Conservation (phyloP, 2,329 filamentous ascomycete genomes). For the Penicillium sp. region DNA sequence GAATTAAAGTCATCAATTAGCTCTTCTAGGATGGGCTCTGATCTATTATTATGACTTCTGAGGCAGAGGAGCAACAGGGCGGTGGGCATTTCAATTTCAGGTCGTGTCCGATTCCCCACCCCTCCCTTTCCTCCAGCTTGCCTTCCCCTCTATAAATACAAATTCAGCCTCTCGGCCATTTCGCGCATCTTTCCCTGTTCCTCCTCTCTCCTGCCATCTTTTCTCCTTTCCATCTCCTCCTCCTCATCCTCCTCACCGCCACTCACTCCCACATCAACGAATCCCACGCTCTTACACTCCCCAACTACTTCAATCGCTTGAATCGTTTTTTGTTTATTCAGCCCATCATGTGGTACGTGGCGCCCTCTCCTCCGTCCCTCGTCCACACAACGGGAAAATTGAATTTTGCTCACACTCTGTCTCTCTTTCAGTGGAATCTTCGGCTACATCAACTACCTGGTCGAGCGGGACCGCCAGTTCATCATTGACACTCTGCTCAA, state of each 20-base stretch:
- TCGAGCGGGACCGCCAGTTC: slow-evolving; percentile 97
- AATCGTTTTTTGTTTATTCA: neutral
- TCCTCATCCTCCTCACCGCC: neutral
- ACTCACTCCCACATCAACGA: neutral
- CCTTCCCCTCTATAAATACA: slow-evolving; percentile 28
- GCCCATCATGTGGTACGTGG: slow-evolving; percentile 40
- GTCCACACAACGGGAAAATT: neutral
- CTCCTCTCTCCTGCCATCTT: slow-evolving; percentile 7
- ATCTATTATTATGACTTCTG: neutral
- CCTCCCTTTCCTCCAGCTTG: slow-evolving; percentile 17
- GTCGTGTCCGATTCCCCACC: slow-evolving; percentile 9
- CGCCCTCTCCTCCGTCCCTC: neutral
- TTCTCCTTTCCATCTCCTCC: neutral
- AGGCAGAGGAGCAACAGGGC: neutral
- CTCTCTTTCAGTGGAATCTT: slow-evolving; percentile 50
- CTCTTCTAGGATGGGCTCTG: too few relatives aligned
- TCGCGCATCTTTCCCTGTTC: slow-evolving; percentile 5
- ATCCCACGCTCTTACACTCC: neutral
- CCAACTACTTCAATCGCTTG: slow-evolving; percentile 4
- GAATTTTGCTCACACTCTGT: slow-evolving; percentile 14
- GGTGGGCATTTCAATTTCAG: neutral
- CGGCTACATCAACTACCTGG: slow-evolving; percentile 98
- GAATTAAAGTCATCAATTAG: too few relatives aligned
- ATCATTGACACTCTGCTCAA: slow-evolving; percentile 96
- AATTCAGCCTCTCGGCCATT: slow-evolving; percentile 7